Evolutionary conservation across 1,284 basidiomycete species (phyloP), one percentile per base, ranked within the genome.

Genomic region (Tremellales sp.): DNA sequence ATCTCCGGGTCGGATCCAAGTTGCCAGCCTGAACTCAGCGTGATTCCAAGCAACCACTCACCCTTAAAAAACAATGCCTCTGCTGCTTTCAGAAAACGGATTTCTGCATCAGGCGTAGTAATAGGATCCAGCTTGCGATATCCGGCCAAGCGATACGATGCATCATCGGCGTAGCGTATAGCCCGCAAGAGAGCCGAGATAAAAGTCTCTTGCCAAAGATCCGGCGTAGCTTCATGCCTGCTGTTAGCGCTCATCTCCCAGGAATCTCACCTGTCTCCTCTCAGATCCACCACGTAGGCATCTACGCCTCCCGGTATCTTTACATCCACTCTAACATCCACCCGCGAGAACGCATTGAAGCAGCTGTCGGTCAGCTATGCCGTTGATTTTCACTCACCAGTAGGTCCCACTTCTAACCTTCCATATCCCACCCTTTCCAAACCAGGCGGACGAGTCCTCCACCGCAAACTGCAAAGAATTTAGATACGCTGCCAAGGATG

Each of bases 1-100:
- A 97, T 93, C 72, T 98, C 95, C 0, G 94, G 94, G 59, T 97
- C 94, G 0, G 92, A 97, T 3, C 94, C 94, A 1, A 97, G 86
- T 70, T 97, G 93, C 95, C 94, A 98, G 25, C 94, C 90, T 89
- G 53, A 0, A 9, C 22, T 53, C 38, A 55, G 41, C 19, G 14
- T 34, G 13, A 3, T 26, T 49, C 36, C 31, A 41, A 14, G 3
- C 35, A 8, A 18, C 1, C 3, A 49, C 75, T 9, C 43, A 86
- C 89, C 93, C 72, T 95, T 92, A 68, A 84, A 76, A 69, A 98
- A 98, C 38, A 97, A 75, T 0, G 82, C 82, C 65, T 97, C 94
- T 1, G 91, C 87, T 0, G 90, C 88, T 59, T 92, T 85, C 5
- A 98, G 75, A 69, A 98, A 98, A 29, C 88, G 79, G 40, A 87